phyloP scores from a whole-genome alignment of 257 asterid species.

The Paulownia fortunei region DNA sequence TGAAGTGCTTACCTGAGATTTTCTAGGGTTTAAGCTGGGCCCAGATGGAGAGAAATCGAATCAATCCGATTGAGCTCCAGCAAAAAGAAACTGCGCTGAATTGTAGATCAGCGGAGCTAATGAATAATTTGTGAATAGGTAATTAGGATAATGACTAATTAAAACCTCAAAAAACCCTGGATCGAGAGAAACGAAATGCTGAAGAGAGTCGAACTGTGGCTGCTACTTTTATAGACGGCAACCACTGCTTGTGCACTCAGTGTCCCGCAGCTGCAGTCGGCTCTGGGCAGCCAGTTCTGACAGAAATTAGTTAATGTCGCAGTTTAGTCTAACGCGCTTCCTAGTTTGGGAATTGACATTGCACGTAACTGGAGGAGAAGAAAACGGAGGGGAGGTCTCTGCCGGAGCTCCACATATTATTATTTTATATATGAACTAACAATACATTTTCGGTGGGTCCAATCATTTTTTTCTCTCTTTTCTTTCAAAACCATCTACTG shows the following conservation, averaged over 20 bases:
- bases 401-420: slow-evolving; percentile 17
- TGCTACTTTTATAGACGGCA: slow-evolving; percentile 39
- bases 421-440: not conserved
- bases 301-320: slow-evolving; percentile 29
- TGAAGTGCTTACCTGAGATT: slow-evolving; percentile 32
- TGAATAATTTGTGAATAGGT: not conserved
- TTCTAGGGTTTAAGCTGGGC: slow-evolving; percentile 37
- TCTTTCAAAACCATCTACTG: not conserved
- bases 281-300: slow-evolving; percentile 26
- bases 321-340: not conserved
- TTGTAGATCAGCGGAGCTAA: slow-evolving; percentile 17
- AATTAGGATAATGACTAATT: not conserved
- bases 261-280: slow-evolving; percentile 20
- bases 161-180: slow-evolving; percentile 23
- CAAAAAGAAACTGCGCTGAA: slow-evolving; percentile 1
- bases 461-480: not conserved
- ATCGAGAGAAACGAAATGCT: slow-evolving; percentile 14
- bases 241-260: not conserved
- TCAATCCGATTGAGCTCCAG: slow-evolving; percentile 28
- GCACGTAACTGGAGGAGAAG: slow-evolving; percentile 24
- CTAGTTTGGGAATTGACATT: not conserved
- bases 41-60: not conserved
- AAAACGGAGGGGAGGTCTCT: slow-evolving; percentile 7
- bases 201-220: slow-evolving; percentile 18
- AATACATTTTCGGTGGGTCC: not conserved